Evolutionary conservation across 805 yeast species (phyloP).

Genomic region (Candida jianshihensis): DNA sequence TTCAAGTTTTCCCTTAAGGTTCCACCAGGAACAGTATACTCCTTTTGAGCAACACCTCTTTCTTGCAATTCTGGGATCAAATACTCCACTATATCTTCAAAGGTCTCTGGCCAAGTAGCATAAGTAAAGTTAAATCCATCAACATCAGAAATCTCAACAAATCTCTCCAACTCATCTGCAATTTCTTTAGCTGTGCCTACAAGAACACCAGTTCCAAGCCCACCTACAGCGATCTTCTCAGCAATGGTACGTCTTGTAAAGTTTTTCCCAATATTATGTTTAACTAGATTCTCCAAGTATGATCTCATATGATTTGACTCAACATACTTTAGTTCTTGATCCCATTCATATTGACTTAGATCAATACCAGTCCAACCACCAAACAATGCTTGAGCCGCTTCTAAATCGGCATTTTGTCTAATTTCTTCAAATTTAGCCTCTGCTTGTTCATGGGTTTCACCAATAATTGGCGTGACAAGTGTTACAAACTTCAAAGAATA

Average conservation of each 20-base stretch:
- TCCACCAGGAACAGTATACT: constrained; percentile 5
- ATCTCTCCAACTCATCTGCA: not conserved
- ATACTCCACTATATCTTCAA: not conserved
- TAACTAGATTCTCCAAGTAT: not conserved
- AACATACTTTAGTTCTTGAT: not conserved
- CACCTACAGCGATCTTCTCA: not conserved
- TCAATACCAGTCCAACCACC: constrained; percentile 1
- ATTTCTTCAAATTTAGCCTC: not conserved
- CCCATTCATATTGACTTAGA: not conserved
- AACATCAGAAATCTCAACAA: not conserved
- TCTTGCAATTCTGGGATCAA: not conserved
- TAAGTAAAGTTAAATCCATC: not conserved
- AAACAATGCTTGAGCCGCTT: not conserved
- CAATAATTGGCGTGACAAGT: not conserved
- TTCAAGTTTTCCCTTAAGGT: constrained; percentile 2
- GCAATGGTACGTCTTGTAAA: not conserved
- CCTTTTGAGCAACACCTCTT: constrained; percentile 4
- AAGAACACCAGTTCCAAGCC: not conserved
- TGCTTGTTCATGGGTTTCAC: not conserved
- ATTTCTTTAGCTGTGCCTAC: not conserved
- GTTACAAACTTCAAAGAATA: not conserved
- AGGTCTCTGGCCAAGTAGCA: not conserved
- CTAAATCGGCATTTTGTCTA: not conserved
- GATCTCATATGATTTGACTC: not conserved
- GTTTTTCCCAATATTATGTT: not conserved